A percentile compares a stretch with the other conserved stretches of the same genome.
phyloP scores from a whole-genome alignment of 2,329 filamentous ascomycete genomes.

The Pseudogymnoascus sp. region DNA sequence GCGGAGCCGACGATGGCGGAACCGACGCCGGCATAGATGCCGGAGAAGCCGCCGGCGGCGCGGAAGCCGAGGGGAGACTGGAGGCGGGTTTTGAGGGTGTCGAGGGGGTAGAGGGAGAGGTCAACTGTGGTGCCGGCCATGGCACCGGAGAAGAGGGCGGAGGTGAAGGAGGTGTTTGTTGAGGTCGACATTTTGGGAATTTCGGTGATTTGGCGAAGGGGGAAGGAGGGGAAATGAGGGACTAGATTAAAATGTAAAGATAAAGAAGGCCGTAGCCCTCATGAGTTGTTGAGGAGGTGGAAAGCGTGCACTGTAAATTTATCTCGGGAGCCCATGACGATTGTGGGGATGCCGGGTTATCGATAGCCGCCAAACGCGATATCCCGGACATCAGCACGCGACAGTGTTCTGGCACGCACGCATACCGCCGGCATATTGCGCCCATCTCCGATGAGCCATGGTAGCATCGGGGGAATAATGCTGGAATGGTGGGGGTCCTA shows the following conservation, averaged over 20 bases:
- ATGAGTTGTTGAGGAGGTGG: neutral
- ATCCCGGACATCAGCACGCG: constrained; percentile 8
- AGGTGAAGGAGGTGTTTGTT: constrained; percentile 42
- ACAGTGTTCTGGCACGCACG: neutral
- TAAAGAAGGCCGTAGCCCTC: constrained; percentile 9
- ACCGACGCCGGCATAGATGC: constrained; percentile 89
- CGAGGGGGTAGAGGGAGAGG: constrained; percentile 92
- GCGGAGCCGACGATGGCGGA: constrained; percentile 85
- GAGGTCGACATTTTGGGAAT: constrained; percentile 15
- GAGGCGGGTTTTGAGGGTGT: constrained; percentile 96
- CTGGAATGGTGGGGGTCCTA: constrained; percentile 8
- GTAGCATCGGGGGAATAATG: neutral
- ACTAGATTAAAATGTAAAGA: neutral
- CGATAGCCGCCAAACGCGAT: constrained; percentile 9
- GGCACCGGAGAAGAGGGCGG: constrained; percentile 69
- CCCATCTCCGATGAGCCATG: neutral
- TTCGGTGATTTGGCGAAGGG: neutral
- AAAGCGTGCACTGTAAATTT: neutral
- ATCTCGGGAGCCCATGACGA: constrained; percentile 5
- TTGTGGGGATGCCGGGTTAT: constrained; percentile 8
- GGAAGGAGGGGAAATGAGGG: neutral
- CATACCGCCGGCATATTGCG: neutral
- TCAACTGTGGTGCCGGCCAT: constrained; percentile 93
- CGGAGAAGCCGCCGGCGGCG: constrained; percentile 75
- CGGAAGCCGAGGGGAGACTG: constrained; percentile 75